Evolutionary conservation across 2,329 filamentous ascomycete genomes (phyloP), one percentile per base, ranked within the genome.

Genomic region (Zalaria sp.): DNA sequence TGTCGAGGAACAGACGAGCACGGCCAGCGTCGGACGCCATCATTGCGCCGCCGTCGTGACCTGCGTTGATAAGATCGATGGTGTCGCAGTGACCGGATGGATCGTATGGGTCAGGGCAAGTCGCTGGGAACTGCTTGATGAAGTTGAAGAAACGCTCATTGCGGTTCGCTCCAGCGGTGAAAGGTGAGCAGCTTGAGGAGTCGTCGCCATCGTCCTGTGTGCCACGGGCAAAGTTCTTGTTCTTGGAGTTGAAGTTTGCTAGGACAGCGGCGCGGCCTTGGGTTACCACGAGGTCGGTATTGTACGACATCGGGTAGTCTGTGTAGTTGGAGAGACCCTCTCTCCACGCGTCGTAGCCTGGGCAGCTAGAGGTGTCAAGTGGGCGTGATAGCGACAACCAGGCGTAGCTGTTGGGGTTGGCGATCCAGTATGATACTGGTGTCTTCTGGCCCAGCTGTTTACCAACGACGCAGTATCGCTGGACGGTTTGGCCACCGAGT

Each of bases 71-170:
- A 36, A 58, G 55, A 40, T 62, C 59, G 8, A 62, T 51, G 1
- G 59, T 62, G 38, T 57, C 51, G 39, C 56, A 59, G 35, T 55
- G 52, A n/a, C 45, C 45, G 7, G 44, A 46, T 0, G 39, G 28
- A 5, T 56, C 47, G 34, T 49, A 46, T 3, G 46, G n/a, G 25
- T 25, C 35, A 18, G 41, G 43, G 42, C 58, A 59, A n/a, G 47
- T 48, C 3, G 51, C 42, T 10, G 57, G 55, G 43, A 61, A 60
- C 5, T 49, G 50, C 36, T 57, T 53, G 52, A 61, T 58, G 47
- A 59, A 60, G 49, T 61, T 57, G 53, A 61, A 60, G 49, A 62
- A 62, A 5, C 59, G 57, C 49, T 62, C 59, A 39, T 61, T 56
- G 5, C 59, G 53, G 31, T 62, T 56, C 7, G 41, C 41, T 8